Evolutionary conservation across 1,284 basidiomycete species (phyloP).

Genomic region (Termitomyces sp.): DNA sequence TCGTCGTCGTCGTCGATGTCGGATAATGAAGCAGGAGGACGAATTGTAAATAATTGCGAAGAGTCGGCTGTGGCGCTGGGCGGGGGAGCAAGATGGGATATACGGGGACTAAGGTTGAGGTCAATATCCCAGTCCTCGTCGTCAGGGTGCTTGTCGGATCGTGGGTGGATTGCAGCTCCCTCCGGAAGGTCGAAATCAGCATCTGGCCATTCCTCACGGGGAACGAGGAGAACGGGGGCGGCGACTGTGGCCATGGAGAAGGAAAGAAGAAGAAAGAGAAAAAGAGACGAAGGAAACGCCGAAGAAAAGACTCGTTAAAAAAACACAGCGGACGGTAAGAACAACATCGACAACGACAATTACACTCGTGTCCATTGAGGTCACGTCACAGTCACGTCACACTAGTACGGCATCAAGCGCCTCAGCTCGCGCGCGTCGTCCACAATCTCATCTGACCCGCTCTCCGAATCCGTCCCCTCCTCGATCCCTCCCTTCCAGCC

Average conservation of each 20-base stretch:
- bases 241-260: slow-evolving; percentile 45
- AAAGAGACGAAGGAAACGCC: slow-evolving; percentile 8
- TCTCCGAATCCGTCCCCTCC: slow-evolving; percentile 26
- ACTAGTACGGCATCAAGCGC: slow-evolving; percentile 60
- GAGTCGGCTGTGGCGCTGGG: slow-evolving; percentile 23
- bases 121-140: slow-evolving; percentile 74
- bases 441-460: slow-evolving; percentile 54
- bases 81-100: slow-evolving; percentile 34
- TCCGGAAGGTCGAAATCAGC: slow-evolving; percentile 81
- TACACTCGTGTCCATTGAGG: slow-evolving; percentile 26
- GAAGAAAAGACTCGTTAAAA: slow-evolving; percentile 8
- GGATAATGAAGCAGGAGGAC: slow-evolving; percentile 46
- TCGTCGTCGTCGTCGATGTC: slow-evolving; percentile 62
- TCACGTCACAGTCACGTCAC: slow-evolving; percentile 21
- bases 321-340: slow-evolving; percentile 11
- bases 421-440: slow-evolving; percentile 52
- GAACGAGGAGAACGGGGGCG: slow-evolving; percentile 46
- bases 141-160: slow-evolving; percentile 57
- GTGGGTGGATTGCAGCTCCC: slow-evolving; percentile 56
- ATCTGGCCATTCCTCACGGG: slow-evolving; percentile 76
- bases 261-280: slow-evolving; percentile 13
- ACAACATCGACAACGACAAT: slow-evolving; percentile 13
- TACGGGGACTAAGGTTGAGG: slow-evolving; percentile 59
- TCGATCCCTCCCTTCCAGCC: slow-evolving; percentile 31
- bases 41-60: slow-evolving; percentile 53